Percentiles rank a stretch among this genome's conserved stretches.
Conservation (phyloP, 2,329 filamentous ascomycete species). For the Trichoderma sp. region DNA sequence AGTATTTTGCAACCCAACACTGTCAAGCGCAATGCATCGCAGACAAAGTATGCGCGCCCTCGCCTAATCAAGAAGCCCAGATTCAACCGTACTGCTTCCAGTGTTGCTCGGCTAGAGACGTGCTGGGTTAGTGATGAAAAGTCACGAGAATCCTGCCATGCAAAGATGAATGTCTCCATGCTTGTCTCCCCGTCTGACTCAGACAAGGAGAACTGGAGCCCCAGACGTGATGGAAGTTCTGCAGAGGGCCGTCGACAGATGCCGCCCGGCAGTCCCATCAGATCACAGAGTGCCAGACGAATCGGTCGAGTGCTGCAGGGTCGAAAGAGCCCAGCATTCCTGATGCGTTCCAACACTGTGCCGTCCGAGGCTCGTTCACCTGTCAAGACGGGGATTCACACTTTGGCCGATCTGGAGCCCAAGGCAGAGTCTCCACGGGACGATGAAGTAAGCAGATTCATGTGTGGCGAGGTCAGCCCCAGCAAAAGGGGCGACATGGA, state of each 20-base stretch:
- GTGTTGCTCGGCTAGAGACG: constrained; percentile 61
- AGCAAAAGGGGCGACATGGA: constrained; percentile 81
- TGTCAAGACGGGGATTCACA: constrained; percentile 44
- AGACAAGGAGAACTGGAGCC: constrained; percentile 92
- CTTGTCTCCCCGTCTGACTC: constrained; percentile 61
- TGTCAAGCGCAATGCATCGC: constrained; percentile 64
- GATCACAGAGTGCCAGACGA: constrained; percentile 43
- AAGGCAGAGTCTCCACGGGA: constrained; percentile 31
- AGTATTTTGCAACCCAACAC: constrained; percentile 55
- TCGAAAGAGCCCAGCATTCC: constrained; percentile 38
- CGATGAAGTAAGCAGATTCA: constrained; percentile 73
- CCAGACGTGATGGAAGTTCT: constrained; percentile 50
- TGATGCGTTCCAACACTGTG: constrained; percentile 46
- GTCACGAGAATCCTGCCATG: constrained; percentile 29
- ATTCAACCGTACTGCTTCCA: constrained; percentile 62
- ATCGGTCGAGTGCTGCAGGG: constrained; percentile 46
- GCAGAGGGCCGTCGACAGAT: constrained; percentile 39
- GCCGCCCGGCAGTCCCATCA: constrained; percentile 39
- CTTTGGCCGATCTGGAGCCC: constrained; percentile 53
- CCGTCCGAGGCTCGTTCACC: constrained; percentile 39
- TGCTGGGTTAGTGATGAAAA: constrained; percentile 34
- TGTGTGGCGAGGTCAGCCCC: constrained; percentile 65
- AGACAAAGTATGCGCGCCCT: constrained; percentile 36
- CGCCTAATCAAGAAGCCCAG: constrained; percentile 62
- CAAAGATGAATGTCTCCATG: constrained; percentile 45